phyloP scores from a whole-genome alignment of 1,284 basidiomycete species.

The Stygiomarasmius scandens region DNA sequence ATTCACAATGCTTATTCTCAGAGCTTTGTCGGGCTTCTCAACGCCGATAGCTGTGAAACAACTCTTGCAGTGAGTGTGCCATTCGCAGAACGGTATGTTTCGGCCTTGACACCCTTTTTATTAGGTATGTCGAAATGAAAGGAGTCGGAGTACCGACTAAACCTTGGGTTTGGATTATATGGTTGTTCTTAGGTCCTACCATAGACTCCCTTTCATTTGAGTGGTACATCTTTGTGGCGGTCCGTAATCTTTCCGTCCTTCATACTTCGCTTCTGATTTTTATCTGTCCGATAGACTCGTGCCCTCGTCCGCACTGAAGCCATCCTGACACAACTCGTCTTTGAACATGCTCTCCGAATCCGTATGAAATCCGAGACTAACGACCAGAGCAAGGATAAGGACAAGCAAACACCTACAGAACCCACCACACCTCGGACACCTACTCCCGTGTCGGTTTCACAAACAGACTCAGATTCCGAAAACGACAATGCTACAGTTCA shows the following conservation, averaged over 20 bases:
- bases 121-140: constrained; percentile 13
- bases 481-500: not conserved
- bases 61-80: constrained; percentile 31
- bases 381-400: not conserved
- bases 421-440: not conserved
- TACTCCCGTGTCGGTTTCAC: not conserved
- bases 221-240: constrained; percentile 53
- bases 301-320: constrained; percentile 39
- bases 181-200: constrained; percentile 54
- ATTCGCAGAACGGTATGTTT: not conserved
- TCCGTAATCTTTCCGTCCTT: constrained; percentile 24
- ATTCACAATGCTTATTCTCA: constrained; percentile 22
- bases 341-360: constrained; percentile 70
- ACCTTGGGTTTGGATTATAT: constrained; percentile 49
- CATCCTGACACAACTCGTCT: constrained; percentile 70
- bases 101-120: not conserved
- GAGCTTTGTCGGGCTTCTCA: constrained; percentile 32
- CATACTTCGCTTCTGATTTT: not conserved
- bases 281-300: constrained; percentile 21
- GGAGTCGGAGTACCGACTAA: not conserved
- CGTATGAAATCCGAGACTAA: constrained; percentile 57
- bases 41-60: constrained; percentile 44
- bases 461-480: constrained; percentile 5
- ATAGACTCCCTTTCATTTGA: constrained; percentile 40
- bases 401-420: not conserved